Evolutionary conservation across 768 basidiomycete species (phyloP).

Genomic region (Boletus sp.): DNA sequence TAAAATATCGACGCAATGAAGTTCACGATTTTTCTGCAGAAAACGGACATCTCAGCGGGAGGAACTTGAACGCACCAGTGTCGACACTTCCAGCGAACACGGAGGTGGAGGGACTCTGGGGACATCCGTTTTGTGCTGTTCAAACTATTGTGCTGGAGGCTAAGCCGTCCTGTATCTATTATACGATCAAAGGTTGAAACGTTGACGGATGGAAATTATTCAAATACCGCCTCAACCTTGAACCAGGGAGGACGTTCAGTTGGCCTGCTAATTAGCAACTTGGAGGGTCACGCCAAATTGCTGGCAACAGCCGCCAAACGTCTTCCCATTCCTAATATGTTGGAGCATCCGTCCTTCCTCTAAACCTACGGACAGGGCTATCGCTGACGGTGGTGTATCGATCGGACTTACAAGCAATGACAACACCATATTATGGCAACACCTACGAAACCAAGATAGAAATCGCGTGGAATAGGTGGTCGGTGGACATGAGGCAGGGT

Average conservation of each 20-base stretch:
- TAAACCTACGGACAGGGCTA: neutral
- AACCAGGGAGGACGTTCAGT: neutral
- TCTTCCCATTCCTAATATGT: neutral
- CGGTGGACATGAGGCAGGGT: conserved; percentile 16
- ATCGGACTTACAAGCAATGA: neutral
- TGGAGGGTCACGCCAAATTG: neutral
- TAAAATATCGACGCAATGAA: neutral
- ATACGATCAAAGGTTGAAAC: neutral
- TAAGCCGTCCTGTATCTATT: neutral
- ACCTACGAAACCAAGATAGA: conserved; percentile 8
- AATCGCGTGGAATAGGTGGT: conserved; percentile 10
- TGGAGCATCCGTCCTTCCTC: neutral
- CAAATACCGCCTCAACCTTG: neutral
- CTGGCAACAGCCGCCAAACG: neutral
- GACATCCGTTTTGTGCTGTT: neutral
- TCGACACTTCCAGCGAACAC: neutral
- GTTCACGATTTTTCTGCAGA: neutral
- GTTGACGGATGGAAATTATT: neutral
- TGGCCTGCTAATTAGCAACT: neutral
- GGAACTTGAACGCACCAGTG: neutral
- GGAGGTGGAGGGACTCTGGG: neutral
- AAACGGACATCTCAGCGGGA: neutral
- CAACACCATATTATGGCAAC: neutral
- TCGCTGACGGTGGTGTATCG: neutral
- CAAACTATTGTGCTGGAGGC: neutral